These are phyloP conservation scores for Blastosporella zonata DNA, from an alignment of 1,284 basidiomycete genomes.

Conservation along the genomic window DNA sequence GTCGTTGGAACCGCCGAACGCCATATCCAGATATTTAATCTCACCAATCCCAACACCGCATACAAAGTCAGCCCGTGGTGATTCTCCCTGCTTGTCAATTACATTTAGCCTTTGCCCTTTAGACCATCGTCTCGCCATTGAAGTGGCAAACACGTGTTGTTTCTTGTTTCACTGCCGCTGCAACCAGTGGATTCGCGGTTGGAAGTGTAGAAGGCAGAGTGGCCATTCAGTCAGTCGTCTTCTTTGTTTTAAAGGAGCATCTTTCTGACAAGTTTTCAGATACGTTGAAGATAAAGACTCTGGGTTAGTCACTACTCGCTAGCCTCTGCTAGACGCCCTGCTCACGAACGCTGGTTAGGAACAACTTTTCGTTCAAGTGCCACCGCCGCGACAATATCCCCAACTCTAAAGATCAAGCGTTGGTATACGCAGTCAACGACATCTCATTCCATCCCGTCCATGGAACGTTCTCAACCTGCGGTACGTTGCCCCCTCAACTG, in stretches of 20 bases:
- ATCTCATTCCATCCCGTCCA: constrained; percentile 87
- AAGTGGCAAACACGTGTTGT: constrained; percentile 96
- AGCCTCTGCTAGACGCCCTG: background rate
- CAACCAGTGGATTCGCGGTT: constrained; percentile 82
- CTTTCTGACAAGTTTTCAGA: constrained; percentile 35
- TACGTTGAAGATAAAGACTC: constrained; percentile 81
- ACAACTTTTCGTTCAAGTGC: constrained; percentile 97
- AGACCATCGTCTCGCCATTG: constrained; percentile 81
- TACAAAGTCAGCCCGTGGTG: constrained; percentile 57
- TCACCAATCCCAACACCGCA: constrained; percentile 74
- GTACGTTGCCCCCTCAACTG: constrained; percentile 44
- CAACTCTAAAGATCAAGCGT: constrained; percentile 68
- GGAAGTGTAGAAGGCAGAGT: constrained; percentile 96
- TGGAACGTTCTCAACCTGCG: constrained; percentile 94
- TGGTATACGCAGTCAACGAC: constrained; percentile 91
- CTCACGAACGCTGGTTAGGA: constrained; percentile 36
- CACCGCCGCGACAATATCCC: constrained; percentile 78
- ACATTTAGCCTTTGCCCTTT: background rate
- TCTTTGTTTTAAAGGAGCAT: background rate
- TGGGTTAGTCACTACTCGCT: constrained; percentile 40
- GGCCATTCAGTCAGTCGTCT: constrained; percentile 82
- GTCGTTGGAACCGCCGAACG: constrained; percentile 93
- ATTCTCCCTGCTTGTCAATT: constrained; percentile 1
- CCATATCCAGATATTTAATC: constrained; percentile 86
- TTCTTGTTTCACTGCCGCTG: constrained; percentile 76